Evolutionary conservation across 371 early-diverging fungal genomes (phyloP).

Genomic region (Apophysomyces variabilis): DNA sequence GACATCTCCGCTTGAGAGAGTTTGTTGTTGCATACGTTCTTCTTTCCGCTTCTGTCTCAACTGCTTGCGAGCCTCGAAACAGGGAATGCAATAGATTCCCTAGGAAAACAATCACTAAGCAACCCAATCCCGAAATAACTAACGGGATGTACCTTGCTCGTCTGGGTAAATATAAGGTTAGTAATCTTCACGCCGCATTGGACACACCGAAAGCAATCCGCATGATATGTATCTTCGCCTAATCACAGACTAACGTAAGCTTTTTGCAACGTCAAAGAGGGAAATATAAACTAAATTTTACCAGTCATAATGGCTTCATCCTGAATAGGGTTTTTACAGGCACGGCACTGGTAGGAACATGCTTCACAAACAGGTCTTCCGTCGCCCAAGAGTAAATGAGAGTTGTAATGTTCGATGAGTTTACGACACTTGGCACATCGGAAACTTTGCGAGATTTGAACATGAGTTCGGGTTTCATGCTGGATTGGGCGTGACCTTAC

Average conservation of each 20-base stretch:
- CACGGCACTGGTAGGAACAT: slow-evolving; percentile 84
- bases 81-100: slow-evolving; percentile 58
- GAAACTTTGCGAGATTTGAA: slow-evolving; percentile 54
- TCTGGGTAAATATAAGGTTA: slow-evolving; percentile 81
- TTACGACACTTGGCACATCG: slow-evolving; percentile 79
- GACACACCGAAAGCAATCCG: slow-evolving; percentile 82
- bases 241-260: slow-evolving; percentile 3
- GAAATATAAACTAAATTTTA: slow-evolving; percentile 21
- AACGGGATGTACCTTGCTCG: slow-evolving; percentile 59
- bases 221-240: slow-evolving; percentile 87
- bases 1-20: neutral
- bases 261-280: neutral
- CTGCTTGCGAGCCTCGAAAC: slow-evolving; percentile 48
- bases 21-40: slow-evolving; percentile 32
- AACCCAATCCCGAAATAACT: neutral
- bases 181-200: slow-evolving; percentile 75
- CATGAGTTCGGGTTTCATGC: slow-evolving; percentile 2
- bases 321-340: slow-evolving; percentile 81
- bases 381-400: slow-evolving; percentile 76
- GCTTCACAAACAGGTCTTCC: slow-evolving; percentile 87
- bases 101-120: slow-evolving; percentile 13
- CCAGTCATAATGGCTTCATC: slow-evolving; percentile 92
- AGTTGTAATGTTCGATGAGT: slow-evolving; percentile 80
- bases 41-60: slow-evolving; percentile 45
- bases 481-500: slow-evolving; percentile 21